Evolutionary conservation across 108 stramenopile species (phyloP), one percentile per base, ranked within the genome.

Genomic region (Cyclotella kingstonii): DNA sequence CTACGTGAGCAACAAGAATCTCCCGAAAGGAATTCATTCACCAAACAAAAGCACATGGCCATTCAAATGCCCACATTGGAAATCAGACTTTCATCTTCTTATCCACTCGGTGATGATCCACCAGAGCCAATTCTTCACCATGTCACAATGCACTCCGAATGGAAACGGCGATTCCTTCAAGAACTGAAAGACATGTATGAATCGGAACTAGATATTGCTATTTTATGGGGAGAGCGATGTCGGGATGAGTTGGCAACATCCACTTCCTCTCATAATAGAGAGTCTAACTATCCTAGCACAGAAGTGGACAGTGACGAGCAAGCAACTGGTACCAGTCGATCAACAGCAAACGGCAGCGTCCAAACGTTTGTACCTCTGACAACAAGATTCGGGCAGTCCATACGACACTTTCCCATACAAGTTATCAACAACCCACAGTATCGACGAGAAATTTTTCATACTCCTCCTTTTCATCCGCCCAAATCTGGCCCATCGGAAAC

Each of bases 401-500:
- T 57, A 42, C 73, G 79, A 46, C 47, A 60, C 15, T 84, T 80
- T 66, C 68, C 78, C 6, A 39, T 42, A 1, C 10, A 52, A 4
- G 51, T 87, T 6, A 47, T 83, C 7, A 43, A 48, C 35, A 72
- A 86, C 42, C 57, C 73, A 25, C 23, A 6, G 6, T 71, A 79
- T 50, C 66, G 42, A 53, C 69, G 70, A 21, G 28, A 39, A 3
- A 77, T 85, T 11, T 19, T 70, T 42, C 76, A 45, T 3, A 86
- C 81, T 1, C 56, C 58, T 39, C 77, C 80, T 9, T 91, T 86
- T 50, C 85, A 85, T 49, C 83, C 83, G 29, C 83, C 83, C 12
- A 84, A 76, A 49, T 69, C 71, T 0, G 83, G 83, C 4, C 61
- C 83, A 10, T 42, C 78, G 2, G 80, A 84, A 67, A 65, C 51